A percentile compares a stretch with the other conserved stretches of the same genome.
Conservation (phyloP, 2,329 filamentous ascomycete species). For the Eurotiales sp. region DNA sequence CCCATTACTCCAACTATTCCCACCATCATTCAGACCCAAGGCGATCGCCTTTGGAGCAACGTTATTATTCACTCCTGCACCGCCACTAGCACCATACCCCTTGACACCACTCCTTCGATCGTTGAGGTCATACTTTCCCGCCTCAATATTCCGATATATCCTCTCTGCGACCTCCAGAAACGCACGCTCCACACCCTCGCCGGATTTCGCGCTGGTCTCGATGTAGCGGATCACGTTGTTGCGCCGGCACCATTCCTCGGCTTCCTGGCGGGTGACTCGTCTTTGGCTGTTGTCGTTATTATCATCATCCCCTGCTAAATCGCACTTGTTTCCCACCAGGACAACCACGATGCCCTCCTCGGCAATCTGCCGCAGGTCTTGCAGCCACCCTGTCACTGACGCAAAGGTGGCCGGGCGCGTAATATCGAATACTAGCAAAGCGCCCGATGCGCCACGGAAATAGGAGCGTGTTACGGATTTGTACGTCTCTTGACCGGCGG, state of each 20-base stretch:
- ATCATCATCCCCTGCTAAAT: constrained; percentile 53
- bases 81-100: constrained; percentile 42
- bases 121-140: constrained; percentile 89
- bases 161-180: constrained; percentile 91
- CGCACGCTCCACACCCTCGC: constrained; percentile 87
- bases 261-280: constrained; percentile 77
- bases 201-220: constrained; percentile 93
- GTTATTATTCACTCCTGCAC: constrained; percentile 31
- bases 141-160: constrained; percentile 96
- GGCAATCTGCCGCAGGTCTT: constrained; percentile 89
- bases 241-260: constrained; percentile 78
- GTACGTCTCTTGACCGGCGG: constrained; percentile 94
- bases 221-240: constrained; percentile 92
- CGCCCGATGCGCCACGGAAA: constrained; percentile 75
- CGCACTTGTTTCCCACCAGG: constrained; percentile 91
- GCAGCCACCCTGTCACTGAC: constrained; percentile 88
- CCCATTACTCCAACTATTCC: constrained; percentile 32
- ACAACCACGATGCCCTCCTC: constrained; percentile 94
- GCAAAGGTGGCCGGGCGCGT: constrained; percentile 78
- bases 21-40: constrained; percentile 43
- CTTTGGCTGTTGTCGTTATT: constrained; percentile 50
- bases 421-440: constrained; percentile 92
- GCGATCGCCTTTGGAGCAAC: constrained; percentile 40
- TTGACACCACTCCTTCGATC: constrained; percentile 91
- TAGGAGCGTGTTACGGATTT: constrained; percentile 93